Evolutionary conservation across 2,329 filamentous ascomycete genomes (phyloP).

Genomic region (Aspergillus quadricinctus): DNA sequence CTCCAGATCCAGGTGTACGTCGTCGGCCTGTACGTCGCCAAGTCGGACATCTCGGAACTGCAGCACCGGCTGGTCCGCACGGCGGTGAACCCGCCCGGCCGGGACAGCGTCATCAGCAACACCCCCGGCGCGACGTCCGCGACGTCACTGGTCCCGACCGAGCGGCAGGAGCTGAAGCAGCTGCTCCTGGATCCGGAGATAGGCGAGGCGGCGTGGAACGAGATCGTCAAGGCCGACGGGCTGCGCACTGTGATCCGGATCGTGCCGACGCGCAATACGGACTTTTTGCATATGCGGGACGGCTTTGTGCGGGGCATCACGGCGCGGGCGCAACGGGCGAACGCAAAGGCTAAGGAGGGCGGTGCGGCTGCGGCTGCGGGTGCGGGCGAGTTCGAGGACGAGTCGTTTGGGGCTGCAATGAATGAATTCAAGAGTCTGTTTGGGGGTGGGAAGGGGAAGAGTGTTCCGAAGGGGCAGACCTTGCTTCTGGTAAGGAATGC

Average conservation of each 20-base stretch:
- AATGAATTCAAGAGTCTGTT: constrained; percentile 78
- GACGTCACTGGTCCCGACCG: constrained; percentile 74
- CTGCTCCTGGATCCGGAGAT: constrained; percentile 65
- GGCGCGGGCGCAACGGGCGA: constrained; percentile 59
- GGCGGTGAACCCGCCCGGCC: constrained; percentile 45
- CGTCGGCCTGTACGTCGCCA: constrained; percentile 86
- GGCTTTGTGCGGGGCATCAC: constrained; percentile 85
- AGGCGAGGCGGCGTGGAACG: constrained; percentile 70
- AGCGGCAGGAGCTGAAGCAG: constrained; percentile 69
- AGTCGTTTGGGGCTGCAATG: constrained; percentile 71
- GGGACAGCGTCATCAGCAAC: constrained; percentile 17
- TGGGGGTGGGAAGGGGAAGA: constrained; percentile 61
- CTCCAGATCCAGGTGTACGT: constrained; percentile 90
- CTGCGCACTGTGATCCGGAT: constrained; percentile 79
- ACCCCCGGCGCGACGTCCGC: constrained; percentile 59
- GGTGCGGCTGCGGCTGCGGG: constrained; percentile 5
- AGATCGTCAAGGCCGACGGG: constrained; percentile 60
- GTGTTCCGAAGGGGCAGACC: constrained; percentile 74
- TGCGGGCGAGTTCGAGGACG: constrained; percentile 58
- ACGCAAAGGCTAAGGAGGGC: constrained; percentile 43
- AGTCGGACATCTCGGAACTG: constrained; percentile 72
- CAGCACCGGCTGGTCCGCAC: constrained; percentile 72
- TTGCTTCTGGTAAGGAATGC: constrained; percentile 67
- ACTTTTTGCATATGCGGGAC: constrained; percentile 88
- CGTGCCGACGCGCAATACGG: constrained; percentile 86